A percentile compares a stretch with the other conserved stretches of the same genome.
phyloP scores from a whole-genome alignment of 148 eudicot genomes.

The Fagopyrum esculentum region DNA sequence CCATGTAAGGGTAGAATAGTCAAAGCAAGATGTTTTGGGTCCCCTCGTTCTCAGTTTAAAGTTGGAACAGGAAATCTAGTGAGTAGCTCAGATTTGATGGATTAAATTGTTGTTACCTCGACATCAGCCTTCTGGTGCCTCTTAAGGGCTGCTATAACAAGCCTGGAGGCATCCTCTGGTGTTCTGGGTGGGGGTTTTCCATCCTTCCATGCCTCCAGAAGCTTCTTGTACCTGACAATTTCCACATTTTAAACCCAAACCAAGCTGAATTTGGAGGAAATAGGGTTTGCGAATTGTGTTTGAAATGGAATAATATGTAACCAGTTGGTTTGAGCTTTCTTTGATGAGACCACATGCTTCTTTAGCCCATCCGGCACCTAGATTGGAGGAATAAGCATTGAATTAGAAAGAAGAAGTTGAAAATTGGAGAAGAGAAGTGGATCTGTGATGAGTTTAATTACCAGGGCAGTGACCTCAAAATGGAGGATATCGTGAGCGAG shows the following conservation, averaged over 20 bases:
- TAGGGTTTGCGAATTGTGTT: background rate
- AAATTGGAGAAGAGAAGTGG: background rate
- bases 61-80: background rate
- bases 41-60: background rate
- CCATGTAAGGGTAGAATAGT: background rate
- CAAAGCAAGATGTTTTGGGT: background rate
- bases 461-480: conserved; percentile 82
- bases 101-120: conserved; percentile 37
- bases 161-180: conserved; percentile 87
- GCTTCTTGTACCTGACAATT: conserved; percentile 64
- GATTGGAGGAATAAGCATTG: background rate
- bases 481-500: conserved; percentile 74
- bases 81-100: background rate
- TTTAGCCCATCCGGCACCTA: conserved; percentile 80
- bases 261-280: too few relatives aligned
- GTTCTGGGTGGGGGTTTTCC: conserved; percentile 75
- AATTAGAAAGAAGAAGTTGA: background rate
- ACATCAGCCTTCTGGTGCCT: conserved; percentile 79
- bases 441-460: conserved; percentile 8
- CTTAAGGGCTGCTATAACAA: conserved; percentile 60
- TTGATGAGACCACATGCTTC: conserved; percentile 77
- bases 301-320: conserved; percentile 12
- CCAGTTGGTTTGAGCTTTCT: conserved; percentile 93
- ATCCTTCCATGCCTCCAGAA: conserved; percentile 81
- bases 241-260: background rate